Base-by-base conservation (phyloP, 73 alveolate genomes). In the Blepharisma stoltei region DNA sequence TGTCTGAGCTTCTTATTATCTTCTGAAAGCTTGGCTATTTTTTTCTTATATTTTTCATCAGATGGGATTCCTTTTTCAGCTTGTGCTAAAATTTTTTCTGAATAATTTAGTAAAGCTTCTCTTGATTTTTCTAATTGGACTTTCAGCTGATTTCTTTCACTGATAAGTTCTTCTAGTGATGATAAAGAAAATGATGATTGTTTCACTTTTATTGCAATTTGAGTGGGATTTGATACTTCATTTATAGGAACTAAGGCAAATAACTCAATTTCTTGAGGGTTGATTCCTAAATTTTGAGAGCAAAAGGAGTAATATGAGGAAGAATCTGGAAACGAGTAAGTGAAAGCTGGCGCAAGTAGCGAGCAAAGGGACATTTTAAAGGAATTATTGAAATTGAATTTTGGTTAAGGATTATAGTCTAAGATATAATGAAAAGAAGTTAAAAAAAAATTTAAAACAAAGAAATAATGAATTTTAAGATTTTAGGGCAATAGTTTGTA, bases 1-100 rank as follows among this genome's bases (percentile, higher is more conserved):
- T 82, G 84, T 55, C 93, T 81, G 6, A 86, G 81, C 60, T 83
- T 81, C 50, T 86, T 86, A 67, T 86, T 86, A 20, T 86, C 93
- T 6, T 86, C 93, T 44, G 82, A 71, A 11, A 86, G 67, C 27
- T 86, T 45, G 50, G 78, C 75, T 25, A 73, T 50, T 70, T 82
- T 71, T 78, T 71, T 47, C n/a, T 79, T 87, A 21, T 71, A 71
- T 66, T 81, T 60, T 60, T 60, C 73, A 18, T 60, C 73, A 11
- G 23, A 11, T 9, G 73, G 73, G n/a, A 14, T 38, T 25, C 23
- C 23, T 25, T 60, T 60, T 20, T 60, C 73, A 8, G 14, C 46
- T 1, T 32, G 41, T 32, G 41, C 41, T 32, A 32, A 32, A 8
- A 60, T 8, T 60, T 25, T 60, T 25, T 60, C 73, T 14, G 73